phyloP scores from a whole-genome alignment of 2,329 filamentous ascomycete species.

The Trichophyton simii region DNA sequence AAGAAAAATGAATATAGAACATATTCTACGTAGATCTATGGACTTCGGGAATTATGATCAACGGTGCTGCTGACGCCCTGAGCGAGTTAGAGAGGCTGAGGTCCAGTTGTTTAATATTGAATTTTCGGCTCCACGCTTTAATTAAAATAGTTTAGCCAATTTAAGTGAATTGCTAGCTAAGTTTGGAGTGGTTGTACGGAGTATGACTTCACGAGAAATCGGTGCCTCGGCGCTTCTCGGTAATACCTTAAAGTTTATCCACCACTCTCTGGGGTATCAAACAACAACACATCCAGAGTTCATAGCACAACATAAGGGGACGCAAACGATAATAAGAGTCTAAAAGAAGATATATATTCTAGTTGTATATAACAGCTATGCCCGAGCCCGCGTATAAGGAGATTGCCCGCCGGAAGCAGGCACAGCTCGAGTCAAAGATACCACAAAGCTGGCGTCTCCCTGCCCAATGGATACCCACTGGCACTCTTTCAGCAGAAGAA shows the following conservation, averaged over 20 bases:
- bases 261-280: background rate
- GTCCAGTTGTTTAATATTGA: too few relatives aligned
- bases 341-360: background rate
- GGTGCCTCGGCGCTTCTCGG: background rate
- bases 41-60: too few relatives aligned
- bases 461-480: conserved; percentile 21
- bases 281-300: background rate
- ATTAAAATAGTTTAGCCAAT: too few relatives aligned
- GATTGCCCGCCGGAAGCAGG: conserved; percentile 30
- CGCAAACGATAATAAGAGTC: background rate
- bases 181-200: too few relatives aligned
- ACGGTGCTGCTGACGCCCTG: too few relatives aligned
- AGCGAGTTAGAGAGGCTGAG: too few relatives aligned
- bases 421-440: conserved; percentile 26
- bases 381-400: conserved; percentile 19
- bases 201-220: background rate
- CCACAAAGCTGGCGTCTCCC: conserved; percentile 30
- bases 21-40: too few relatives aligned
- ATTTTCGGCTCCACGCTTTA: too few relatives aligned
- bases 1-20: too few relatives aligned
- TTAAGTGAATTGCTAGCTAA: too few relatives aligned
- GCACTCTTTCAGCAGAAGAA: conserved; percentile 26
- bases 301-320: too few relatives aligned
- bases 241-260: background rate
- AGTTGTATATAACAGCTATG: background rate